phyloP scores from a whole-genome alignment of 2,329 filamentous ascomycete species.

The Curvularia sp. region DNA sequence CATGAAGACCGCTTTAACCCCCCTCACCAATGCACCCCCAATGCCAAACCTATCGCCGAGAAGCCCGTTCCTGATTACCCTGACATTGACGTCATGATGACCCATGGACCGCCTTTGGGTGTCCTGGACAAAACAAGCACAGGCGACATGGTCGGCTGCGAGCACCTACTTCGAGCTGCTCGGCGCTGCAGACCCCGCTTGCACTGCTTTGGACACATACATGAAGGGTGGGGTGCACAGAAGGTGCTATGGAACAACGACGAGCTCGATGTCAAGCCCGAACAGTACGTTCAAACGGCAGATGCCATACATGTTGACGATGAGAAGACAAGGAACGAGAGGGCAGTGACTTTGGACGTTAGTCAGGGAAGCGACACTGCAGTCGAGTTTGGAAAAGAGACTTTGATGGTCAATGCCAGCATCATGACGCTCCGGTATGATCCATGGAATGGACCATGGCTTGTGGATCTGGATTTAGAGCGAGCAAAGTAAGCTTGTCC shows the following conservation, averaged over 20 bases:
- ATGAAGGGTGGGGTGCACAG: slow-evolving; percentile 57
- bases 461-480: slow-evolving; percentile 61
- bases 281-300: slow-evolving; percentile 29
- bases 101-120: slow-evolving; percentile 65
- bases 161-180: slow-evolving; percentile 61
- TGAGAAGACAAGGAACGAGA: slow-evolving; percentile 28
- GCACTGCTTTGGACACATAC: slow-evolving; percentile 71
- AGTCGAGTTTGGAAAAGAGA: slow-evolving; percentile 59
- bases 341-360: slow-evolving; percentile 43
- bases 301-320: slow-evolving; percentile 29
- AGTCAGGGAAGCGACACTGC: slow-evolving; percentile 33
- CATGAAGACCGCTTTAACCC: slow-evolving; percentile 62
- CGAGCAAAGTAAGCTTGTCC: slow-evolving; percentile 13
- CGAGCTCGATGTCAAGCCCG: slow-evolving; percentile 26
- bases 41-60: slow-evolving; percentile 38
- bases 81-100: slow-evolving; percentile 64
- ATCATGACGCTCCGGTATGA: slow-evolving; percentile 61
- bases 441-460: slow-evolving; percentile 62
- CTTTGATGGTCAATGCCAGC: slow-evolving; percentile 65
- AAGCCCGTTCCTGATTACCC: slow-evolving; percentile 56
- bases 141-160: slow-evolving; percentile 60
- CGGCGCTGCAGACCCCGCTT: slow-evolving; percentile 60
- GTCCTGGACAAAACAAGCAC: slow-evolving; percentile 57
- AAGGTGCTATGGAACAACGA: slow-evolving; percentile 49
- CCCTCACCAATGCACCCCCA: slow-evolving; percentile 35